Base-by-base conservation (phyloP, 2,329 filamentous ascomycete species). In the Clonostachys rhizophaga region DNA sequence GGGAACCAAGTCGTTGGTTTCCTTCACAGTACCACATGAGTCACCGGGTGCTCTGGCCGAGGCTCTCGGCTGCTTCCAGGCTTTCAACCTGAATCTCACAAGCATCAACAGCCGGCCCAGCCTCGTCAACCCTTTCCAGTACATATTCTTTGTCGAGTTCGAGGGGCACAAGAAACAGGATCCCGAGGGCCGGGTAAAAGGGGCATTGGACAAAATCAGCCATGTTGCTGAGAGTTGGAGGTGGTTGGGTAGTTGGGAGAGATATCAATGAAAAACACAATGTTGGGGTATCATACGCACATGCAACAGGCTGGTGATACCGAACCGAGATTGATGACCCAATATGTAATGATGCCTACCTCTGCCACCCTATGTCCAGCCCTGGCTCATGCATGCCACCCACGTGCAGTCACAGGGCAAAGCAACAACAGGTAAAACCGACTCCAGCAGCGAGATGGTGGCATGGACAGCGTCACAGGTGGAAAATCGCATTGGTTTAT, bases 71-170 rank as follows among this genome's bases (percentile, higher is more conserved):
- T 88, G 89, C 47, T 97, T 97, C 69, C 83, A 84, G 52, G 72
- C 71, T 8, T 76, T 81, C 54, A 76, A 78, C 6, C 74, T 96
- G 48, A 95, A 96, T 62, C 70, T 97, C 55, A 96, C 91, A 33
- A 92, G 86, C 63, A 95, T 97, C 65, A 91, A 91, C 62, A 91
- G 88, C 54, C 71, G 92, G 53, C 92, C 92, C 6, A 91, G 88
- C 57, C 78, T 87, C 47, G 72, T 78, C 37, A 70, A 73, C 55
- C 82, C 87, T 17, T 97, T 95, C 81, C 84, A 95, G 63, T 97
- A 97, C 68, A 80, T 96, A 36, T 96, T 97, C 70, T 91, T 97
- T 61, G 84, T 96, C 33, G 92, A 97, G 72, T 91, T 95, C 57
- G 80, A 87, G 62, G 86, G 87, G 2, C 76, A 81, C 62, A 66